These are phyloP conservation scores for Adansonia grandidieri DNA, from an alignment of 441 rosid genomes.

Conservation along the genomic window DNA sequence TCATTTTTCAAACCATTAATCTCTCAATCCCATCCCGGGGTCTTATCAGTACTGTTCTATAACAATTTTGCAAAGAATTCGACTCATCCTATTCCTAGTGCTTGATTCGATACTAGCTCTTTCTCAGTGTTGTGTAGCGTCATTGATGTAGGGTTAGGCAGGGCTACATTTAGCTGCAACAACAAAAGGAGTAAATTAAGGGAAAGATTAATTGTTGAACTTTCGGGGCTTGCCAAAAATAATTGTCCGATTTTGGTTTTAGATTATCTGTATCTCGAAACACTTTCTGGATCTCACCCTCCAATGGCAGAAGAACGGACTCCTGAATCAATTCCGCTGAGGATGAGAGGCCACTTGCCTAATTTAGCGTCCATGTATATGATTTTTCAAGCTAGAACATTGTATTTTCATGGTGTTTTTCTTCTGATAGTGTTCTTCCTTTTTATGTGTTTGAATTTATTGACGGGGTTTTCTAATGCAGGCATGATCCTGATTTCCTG, in stretches of 20 bases:
- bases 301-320: not conserved
- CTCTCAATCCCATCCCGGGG: not conserved
- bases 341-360: conserved; percentile 4
- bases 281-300: not conserved
- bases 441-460: not conserved
- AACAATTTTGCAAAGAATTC: not conserved
- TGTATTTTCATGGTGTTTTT: not conserved
- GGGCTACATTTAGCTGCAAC: not conserved
- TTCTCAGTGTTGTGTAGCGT: not conserved
- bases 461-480: conserved; percentile 30
- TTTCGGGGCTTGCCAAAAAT: not conserved
- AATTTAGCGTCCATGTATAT: conserved; percentile 30
- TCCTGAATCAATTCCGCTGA: not conserved
- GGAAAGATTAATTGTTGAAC: not conserved
- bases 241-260: not conserved
- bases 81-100: not conserved
- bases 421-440: not conserved
- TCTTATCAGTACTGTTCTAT: not conserved
- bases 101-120: not conserved
- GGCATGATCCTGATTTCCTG: conserved; percentile 37
- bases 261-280: not conserved
- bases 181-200: not conserved
- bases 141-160: not conserved
- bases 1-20: conserved; percentile 5
- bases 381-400: not conserved